Evolutionary conservation across 495 filamentous ascomycete species (phyloP).

Genomic region (Penicillium cinerascens): DNA sequence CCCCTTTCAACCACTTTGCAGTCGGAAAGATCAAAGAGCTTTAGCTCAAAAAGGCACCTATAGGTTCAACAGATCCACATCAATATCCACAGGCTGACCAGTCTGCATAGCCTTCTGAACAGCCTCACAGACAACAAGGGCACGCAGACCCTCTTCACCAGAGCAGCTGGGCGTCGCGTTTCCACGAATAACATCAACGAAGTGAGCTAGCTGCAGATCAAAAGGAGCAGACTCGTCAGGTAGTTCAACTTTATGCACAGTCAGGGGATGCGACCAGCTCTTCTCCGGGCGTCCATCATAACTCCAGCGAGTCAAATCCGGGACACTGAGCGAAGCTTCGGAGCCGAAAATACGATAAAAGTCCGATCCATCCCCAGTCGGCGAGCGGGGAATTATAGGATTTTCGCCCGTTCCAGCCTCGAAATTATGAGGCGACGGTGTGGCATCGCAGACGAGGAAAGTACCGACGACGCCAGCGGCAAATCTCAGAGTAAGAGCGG

Average conservation of each 20-base stretch:
- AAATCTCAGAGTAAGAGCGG: conserved; percentile 53
- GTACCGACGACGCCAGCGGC: conserved; percentile 55
- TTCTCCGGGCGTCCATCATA: conserved; percentile 36
- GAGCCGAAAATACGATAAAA: conserved; percentile 58
- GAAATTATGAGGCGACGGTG: conserved; percentile 51
- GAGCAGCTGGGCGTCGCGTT: conserved; percentile 42
- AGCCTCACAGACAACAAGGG: conserved; percentile 44
- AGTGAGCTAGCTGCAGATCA: conserved; percentile 54
- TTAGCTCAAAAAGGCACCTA: neutral
- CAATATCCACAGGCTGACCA: conserved; percentile 35
- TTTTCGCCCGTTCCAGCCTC: conserved; percentile 59
- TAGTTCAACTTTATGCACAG: conserved; percentile 29
- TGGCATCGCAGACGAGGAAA: conserved; percentile 52
- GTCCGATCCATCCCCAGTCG: conserved; percentile 29
- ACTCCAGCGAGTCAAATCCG: conserved; percentile 53
- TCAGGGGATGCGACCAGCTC: conserved; percentile 32
- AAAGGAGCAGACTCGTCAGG: conserved; percentile 46
- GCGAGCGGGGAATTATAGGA: conserved; percentile 43
- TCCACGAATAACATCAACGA: conserved; percentile 50
- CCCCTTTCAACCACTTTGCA: too few species aligned
- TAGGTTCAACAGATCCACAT: conserved; percentile 18
- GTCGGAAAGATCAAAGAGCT: too few species aligned
- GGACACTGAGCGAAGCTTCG: conserved; percentile 51
- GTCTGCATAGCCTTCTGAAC: conserved; percentile 36
- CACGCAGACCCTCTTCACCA: conserved; percentile 43